Percentiles rank a stretch among this genome's conserved stretches.
Evolutionary conservation across 176 grass and related monocot genomes (phyloP).

Genomic region (Zizania latifolia): DNA sequence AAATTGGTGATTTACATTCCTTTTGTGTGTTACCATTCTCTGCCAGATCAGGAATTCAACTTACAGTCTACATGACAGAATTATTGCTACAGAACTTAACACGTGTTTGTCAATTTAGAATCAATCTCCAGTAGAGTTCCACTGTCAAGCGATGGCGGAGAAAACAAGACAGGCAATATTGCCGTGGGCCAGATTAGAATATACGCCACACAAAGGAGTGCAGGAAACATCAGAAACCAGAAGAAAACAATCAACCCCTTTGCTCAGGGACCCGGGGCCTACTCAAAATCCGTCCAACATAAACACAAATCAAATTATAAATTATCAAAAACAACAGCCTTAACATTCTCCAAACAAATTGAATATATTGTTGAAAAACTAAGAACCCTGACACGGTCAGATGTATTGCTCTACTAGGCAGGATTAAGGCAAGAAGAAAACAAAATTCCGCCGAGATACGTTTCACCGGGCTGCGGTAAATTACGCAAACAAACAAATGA

Average conservation of each 20-base stretch:
- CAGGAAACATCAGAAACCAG: neutral
- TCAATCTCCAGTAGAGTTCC: constrained; percentile 3
- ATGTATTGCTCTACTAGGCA: neutral
- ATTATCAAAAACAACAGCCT: neutral
- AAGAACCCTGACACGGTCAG: neutral
- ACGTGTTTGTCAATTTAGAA: neutral
- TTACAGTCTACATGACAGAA: neutral
- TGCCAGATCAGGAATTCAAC: neutral
- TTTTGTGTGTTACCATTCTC: neutral
- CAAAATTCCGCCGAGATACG: neutral
- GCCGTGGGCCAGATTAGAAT: constrained; percentile 33
- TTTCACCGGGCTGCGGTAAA: neutral
- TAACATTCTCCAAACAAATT: neutral
- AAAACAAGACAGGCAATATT: constrained; percentile 32
- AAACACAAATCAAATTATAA: neutral
- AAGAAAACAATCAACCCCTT: constrained; percentile 9
- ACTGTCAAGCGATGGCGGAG: constrained; percentile 13
- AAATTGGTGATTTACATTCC: neutral
- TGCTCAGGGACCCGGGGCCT: constrained; percentile 9
- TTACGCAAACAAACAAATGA: neutral
- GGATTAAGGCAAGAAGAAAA: neutral
- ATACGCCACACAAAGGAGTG: constrained; percentile 27
- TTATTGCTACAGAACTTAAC: neutral
- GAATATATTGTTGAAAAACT: neutral
- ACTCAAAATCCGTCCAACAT: constrained; percentile 1